phyloP scores from a whole-genome alignment of 108 stramenopile species.

The Skeletonema marinoi region DNA sequence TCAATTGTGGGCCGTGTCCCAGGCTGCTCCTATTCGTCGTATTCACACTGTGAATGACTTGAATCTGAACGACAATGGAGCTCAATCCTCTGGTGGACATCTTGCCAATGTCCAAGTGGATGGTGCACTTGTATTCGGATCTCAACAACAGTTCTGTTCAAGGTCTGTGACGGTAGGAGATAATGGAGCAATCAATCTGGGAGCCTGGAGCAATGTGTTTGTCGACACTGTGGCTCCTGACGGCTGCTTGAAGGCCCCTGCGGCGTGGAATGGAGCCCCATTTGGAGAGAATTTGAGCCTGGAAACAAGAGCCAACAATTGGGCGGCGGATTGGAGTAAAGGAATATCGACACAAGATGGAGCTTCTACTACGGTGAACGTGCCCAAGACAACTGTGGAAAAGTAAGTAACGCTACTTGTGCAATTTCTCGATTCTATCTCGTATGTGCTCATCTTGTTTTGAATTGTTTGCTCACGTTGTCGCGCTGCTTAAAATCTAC shows the following conservation, averaged over 20 bases:
- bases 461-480: no score
- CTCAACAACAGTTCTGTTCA: conserved; percentile 74
- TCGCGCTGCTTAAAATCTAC: no score
- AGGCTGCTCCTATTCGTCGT: conserved; percentile 81
- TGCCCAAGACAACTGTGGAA: conserved; percentile 12
- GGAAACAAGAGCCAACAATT: neutral
- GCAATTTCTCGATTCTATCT: conserved; percentile 2
- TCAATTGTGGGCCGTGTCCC: conserved; percentile 77
- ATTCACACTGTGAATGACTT: conserved; percentile 57
- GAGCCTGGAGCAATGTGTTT: conserved; percentile 77
- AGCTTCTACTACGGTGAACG: conserved; percentile 13
- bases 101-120: conserved; percentile 66
- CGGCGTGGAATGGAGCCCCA: neutral
- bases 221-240: conserved; percentile 46
- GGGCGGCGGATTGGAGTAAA: neutral
- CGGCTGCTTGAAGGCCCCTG: neutral
- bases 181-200: conserved; percentile 31
- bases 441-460: no score
- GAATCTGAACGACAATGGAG: conserved; percentile 50
- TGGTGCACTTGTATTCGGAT: conserved; percentile 52
- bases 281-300: neutral
- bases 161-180: conserved; percentile 51
- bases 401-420: conserved; percentile 10
- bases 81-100: conserved; percentile 69
- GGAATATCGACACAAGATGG: neutral